Percentiles rank a stretch among this genome's conserved stretches.
Conservation (phyloP, 2,329 filamentous ascomycete species). For the Bipolaris cookei region DNA sequence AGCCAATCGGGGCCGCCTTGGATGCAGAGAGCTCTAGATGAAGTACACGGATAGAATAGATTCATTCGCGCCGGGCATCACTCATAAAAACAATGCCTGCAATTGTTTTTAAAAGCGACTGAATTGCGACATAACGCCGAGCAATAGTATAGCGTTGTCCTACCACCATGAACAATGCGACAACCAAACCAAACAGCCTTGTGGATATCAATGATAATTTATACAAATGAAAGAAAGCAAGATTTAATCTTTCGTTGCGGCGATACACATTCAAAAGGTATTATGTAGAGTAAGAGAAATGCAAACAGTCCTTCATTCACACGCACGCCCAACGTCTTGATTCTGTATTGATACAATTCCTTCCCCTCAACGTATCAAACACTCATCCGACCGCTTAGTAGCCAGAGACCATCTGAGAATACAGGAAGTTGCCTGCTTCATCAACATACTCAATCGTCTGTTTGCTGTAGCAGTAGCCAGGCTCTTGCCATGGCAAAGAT, state of each 20-base stretch:
- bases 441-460: conserved; percentile 47
- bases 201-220: conserved; percentile 16
- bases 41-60: too few species aligned
- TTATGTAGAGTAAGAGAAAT: conserved; percentile 11
- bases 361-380: neutral
- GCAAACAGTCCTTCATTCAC: conserved; percentile 6
- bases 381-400: neutral
- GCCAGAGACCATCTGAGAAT: conserved; percentile 24
- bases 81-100: too few species aligned
- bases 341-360: neutral
- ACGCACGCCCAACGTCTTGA: conserved; percentile 3
- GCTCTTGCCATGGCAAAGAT: conserved; percentile 32
- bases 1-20: conserved; percentile 3
- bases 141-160: conserved; percentile 1
- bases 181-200: conserved; percentile 1
- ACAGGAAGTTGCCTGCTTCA: conserved; percentile 40
- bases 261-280: conserved; percentile 17
- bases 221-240: conserved; percentile 15
- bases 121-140: conserved; percentile 5
- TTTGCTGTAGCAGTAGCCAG: conserved; percentile 40
- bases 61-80: too few species aligned
- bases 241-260: conserved; percentile 8
- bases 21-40: neutral
- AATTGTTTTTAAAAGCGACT: neutral
- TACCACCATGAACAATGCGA: neutral